Conservation (phyloP, 306 rosid species). For the Cucurbita ficifolia region DNA sequence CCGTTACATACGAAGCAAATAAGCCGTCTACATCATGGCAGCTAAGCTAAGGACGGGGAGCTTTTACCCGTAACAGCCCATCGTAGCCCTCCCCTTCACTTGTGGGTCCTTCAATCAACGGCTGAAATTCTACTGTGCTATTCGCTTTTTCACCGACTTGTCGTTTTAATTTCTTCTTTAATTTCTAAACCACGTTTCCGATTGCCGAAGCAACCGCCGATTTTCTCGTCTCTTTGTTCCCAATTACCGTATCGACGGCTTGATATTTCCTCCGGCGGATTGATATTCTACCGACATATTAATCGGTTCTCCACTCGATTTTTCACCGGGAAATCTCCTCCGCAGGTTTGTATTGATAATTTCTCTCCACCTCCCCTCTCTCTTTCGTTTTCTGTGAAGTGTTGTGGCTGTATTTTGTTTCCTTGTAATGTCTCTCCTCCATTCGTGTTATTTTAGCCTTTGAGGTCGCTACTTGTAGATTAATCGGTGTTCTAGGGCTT, state of each 20-base stretch:
- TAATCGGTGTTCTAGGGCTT: background rate
- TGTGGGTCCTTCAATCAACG: conserved; percentile 4
- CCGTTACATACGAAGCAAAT: background rate
- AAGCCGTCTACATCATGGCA: background rate
- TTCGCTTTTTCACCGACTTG: background rate
- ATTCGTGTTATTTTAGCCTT: background rate
- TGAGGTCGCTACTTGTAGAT: background rate
- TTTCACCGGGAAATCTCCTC: background rate
- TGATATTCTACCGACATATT: background rate
- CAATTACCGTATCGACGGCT: background rate
- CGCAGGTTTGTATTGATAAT: background rate
- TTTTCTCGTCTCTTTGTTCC: background rate
- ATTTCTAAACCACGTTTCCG: background rate
- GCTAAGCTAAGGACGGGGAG: background rate
- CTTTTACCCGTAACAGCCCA: background rate
- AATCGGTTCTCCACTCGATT: background rate
- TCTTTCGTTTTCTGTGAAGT: background rate
- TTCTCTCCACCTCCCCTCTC: background rate
- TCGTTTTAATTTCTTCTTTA: background rate
- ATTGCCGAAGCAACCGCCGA: background rate
- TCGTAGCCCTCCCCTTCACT: background rate
- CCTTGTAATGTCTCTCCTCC: background rate
- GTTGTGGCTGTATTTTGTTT: background rate
- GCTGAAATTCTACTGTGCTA: background rate
- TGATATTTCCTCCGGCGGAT: background rate